These are phyloP conservation scores for Stropharia rugosoannulata DNA, from an alignment of 768 basidiomycete species.

Conservation along the genomic window DNA sequence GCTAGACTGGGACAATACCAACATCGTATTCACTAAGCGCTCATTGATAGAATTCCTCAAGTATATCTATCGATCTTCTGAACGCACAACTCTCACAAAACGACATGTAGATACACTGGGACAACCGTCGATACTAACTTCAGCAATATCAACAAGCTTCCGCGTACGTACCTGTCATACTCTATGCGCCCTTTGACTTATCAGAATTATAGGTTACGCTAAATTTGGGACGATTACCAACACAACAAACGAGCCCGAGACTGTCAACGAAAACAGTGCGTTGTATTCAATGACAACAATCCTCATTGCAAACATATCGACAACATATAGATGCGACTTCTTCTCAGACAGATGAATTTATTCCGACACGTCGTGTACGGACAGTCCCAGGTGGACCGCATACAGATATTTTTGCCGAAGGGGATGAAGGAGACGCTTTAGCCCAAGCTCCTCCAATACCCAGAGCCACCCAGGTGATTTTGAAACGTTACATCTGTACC, in stretches of 20 bases:
- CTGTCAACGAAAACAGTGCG: constrained; percentile 3
- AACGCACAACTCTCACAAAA: constrained; percentile 4
- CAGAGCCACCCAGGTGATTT: constrained; percentile 10
- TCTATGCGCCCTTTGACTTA: not conserved
- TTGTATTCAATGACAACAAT: not conserved
- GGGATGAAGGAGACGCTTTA: constrained; percentile 55
- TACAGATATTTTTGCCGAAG: constrained; percentile 48
- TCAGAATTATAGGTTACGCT: constrained; percentile 54
- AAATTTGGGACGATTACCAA: constrained; percentile 60
- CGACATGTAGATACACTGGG: constrained; percentile 57
- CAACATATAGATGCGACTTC: not conserved
- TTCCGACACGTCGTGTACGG: constrained; percentile 58
- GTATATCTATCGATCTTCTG: constrained; percentile 35
- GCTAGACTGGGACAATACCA: constrained; percentile 79
- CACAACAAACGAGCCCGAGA: constrained; percentile 13
- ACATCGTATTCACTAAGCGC: constrained; percentile 79
- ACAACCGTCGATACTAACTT: constrained; percentile 78
- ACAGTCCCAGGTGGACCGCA: constrained; percentile 52
- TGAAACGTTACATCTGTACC: not conserved
- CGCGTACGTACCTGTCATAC: constrained; percentile 44
- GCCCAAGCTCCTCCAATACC: constrained; percentile 50
- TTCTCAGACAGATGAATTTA: constrained; percentile 32
- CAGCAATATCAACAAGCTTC: constrained; percentile 70
- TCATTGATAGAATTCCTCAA: constrained; percentile 75
- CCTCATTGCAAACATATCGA: not conserved